Evolutionary conservation across 768 basidiomycete species (phyloP).

Genomic region (Clathrus columnatus): DNA sequence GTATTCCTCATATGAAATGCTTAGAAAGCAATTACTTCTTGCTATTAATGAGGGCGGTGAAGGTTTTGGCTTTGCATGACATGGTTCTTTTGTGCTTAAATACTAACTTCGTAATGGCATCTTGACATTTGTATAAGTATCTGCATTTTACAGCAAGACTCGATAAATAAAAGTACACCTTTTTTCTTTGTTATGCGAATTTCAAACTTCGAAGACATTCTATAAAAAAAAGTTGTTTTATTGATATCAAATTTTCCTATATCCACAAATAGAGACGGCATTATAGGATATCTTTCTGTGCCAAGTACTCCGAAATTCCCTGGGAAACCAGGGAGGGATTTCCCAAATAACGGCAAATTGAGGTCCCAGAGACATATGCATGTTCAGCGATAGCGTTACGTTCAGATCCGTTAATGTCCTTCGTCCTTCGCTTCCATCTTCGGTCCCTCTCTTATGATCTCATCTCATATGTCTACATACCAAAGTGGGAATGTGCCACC

Average conservation of each 20-base stretch:
- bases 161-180: background rate
- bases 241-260: background rate
- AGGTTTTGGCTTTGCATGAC: constrained; percentile 79
- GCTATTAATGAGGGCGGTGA: constrained; percentile 96
- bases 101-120: background rate
- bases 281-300: background rate
- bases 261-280: background rate
- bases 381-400: background rate
- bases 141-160: background rate
- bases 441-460: background rate
- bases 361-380: background rate
- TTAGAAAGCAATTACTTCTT: constrained; percentile 80
- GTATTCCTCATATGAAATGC: constrained; percentile 93
- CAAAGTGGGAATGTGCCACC: background rate
- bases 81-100: constrained; percentile 1
- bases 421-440: background rate
- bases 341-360: background rate
- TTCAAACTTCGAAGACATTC: too few species aligned
- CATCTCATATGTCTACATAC: background rate
- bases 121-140: background rate
- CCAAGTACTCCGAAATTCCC: background rate
- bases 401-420: background rate
- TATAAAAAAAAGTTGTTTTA: background rate
- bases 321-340: background rate
- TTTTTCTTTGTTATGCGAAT: background rate